Evolutionary conservation across 805 yeast species (phyloP), one percentile per base, ranked within the genome.

Genomic region (Saccharomycopsis fermentans): DNA sequence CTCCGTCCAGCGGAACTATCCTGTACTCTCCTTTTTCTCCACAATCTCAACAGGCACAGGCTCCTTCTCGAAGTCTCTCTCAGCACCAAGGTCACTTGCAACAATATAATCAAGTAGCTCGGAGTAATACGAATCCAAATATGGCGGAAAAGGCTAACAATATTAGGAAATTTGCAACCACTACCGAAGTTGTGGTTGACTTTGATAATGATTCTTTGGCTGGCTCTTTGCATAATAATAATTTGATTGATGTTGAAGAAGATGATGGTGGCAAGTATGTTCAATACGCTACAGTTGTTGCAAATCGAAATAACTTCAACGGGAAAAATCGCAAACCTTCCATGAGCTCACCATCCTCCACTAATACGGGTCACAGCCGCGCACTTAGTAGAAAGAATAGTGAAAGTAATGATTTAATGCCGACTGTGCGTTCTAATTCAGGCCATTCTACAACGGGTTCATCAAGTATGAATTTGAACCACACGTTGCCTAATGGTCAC

Each of bases 231-330:
- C 6, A 56, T 54, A 43, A 52, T 53, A 61, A 55, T 24, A 40
- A 35, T 9, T 57, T 56, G 21, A 51, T 61, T 19, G 58, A 56
- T 9, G 61, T 61, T 24, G 63, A 59, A 29, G 63, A 61, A 52
- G 63, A 61, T 21, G 60, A 60, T 36, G 55, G 56, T n/a, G 60
- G 50, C 16, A 55, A 55, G 43, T 61, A 59, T 29, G 37, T 54
- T 12, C 24, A 26, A 27, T 39, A 40, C 29, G 37, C 52, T 16
- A 24, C 57, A 2, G 52, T 24, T 55, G 51, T 27, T 34, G 57
- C 43, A 19, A 27, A 27, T 11, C 43, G 29, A 8, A 29, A 27
- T 29, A 35, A 17, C 35, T 32, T 32, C 35, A 32, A 16, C 16
- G 27, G 21, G 16, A 26, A 19, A 37, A 52, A n/a, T 21, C 24